phyloP scores from a whole-genome alignment of 306 rosid species.

The Lithocarpus polystachyus region DNA sequence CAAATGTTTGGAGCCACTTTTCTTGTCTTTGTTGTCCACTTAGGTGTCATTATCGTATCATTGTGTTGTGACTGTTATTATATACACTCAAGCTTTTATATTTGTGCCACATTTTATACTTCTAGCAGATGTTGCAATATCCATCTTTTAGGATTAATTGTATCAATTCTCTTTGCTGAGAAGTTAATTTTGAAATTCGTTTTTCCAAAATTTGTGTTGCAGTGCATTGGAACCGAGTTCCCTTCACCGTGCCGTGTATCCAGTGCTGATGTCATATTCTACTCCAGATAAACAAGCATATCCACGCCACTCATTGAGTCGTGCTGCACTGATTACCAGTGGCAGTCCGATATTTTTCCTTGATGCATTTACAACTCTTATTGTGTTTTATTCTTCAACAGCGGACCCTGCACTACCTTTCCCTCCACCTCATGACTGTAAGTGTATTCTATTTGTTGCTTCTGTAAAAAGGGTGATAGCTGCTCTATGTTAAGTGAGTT shows the following conservation, averaged over 20 bases:
- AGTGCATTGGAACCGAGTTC: conserved; percentile 91
- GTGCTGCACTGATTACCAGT: conserved; percentile 89
- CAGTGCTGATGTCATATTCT: conserved; percentile 80
- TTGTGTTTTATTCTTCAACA: conserved; percentile 89
- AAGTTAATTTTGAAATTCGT: conserved; percentile 16
- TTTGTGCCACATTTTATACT: neutral
- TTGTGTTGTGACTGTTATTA: neutral
- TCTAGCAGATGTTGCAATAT: neutral
- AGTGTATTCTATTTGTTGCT: conserved; percentile 28
- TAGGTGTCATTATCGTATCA: neutral
- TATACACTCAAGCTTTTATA: neutral
- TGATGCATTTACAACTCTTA: conserved; percentile 82
- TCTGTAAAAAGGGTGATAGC: conserved; percentile 1
- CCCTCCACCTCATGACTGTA: conserved; percentile 98
- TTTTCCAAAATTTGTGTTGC: conserved; percentile 31
- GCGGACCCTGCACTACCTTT: conserved; percentile 79
- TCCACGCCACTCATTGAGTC: conserved; percentile 91
- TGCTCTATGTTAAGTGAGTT: neutral
- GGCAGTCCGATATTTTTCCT: conserved; percentile 98
- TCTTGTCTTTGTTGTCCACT: neutral
- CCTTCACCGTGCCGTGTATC: conserved; percentile 87
- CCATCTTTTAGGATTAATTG: neutral
- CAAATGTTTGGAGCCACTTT: neutral
- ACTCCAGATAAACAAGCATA: conserved; percentile 84
- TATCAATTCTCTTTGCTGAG: conserved; percentile 8